A percentile compares a stretch with the other conserved stretches of the same genome.
These are phyloP conservation scores for Camelina hispida DNA, from an alignment of 345 rosid species.

Conservation along the genomic window DNA sequence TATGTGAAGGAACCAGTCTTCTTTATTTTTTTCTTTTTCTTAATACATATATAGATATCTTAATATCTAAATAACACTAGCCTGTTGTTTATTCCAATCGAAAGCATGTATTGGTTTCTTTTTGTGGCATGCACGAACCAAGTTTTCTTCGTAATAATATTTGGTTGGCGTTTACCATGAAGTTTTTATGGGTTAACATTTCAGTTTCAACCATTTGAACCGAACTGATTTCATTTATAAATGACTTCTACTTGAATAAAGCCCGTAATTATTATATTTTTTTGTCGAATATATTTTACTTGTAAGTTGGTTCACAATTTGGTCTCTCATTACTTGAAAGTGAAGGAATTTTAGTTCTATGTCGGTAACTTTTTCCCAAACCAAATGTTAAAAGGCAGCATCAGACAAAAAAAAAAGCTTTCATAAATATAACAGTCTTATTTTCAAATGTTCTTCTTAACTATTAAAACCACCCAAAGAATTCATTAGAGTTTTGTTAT, in stretches of 20 bases:
- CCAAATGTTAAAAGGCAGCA: neutral
- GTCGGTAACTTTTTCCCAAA: neutral
- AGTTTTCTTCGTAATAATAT: slow-evolving; percentile 1
- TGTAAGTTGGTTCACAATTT: slow-evolving; percentile 6
- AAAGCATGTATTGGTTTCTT: neutral
- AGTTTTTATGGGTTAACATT: neutral
- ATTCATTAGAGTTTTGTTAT: slow-evolving; percentile 1
- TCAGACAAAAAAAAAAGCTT: neutral
- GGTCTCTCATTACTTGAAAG: neutral
- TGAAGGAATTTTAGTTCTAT: neutral
- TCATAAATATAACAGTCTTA: neutral
- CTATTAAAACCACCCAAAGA: neutral
- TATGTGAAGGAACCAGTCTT: slow-evolving; percentile 37
- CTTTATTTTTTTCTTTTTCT: neutral
- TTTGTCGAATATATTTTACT: neutral
- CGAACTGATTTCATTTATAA: neutral
- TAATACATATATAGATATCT: neutral
- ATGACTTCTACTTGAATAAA: neutral
- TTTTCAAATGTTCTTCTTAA: neutral
- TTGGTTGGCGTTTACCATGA: slow-evolving; percentile 14
- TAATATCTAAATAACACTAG: slow-evolving; percentile 13
- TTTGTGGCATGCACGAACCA: slow-evolving; percentile 45
- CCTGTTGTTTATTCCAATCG: neutral
- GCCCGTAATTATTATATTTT: too few species aligned
- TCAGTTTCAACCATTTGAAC: neutral